Evolutionary conservation across 805 yeast species (phyloP), one percentile per base, ranked within the genome.

Genomic region (Candida ovalis): DNA sequence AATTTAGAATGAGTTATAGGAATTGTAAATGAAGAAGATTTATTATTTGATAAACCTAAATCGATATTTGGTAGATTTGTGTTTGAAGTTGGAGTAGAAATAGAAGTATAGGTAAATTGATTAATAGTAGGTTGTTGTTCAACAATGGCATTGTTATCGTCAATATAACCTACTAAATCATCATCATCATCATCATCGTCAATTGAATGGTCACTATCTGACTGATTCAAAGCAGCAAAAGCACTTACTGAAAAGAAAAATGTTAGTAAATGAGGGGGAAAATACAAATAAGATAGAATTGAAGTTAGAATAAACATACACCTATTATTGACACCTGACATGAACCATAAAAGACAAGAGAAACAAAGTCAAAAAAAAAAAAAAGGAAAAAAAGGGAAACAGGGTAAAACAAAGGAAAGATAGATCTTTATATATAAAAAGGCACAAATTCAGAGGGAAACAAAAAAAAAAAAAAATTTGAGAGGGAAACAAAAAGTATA

Each of bases 1-100:
- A 76, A 76, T 42, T 66, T 70, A 0, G 81, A 76, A 8, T 47
- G 15, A 15, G 15, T 12, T 30, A 30, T 30, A 15, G 35, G 35
- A 8, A 27, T 41, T 0, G 57, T 46, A 4, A 61, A 52, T 2
- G 51, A 50, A n/a, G 19, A 13, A 24, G 17, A 32, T 7, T 19
- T 35, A 24, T 40, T 17, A 37, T 21, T 9, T 40, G 33, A 5
- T 35, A 19, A 42, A 18, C 19, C 35, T 22, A n/a, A n/a, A n/a
- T n/a, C n/a, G n/a, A n/a, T n/a, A n/a, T 21, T 9, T 40, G 33
- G 13, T 35, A 19, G 45, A 18, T 25, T 39, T 22, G 51, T 10
- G 19, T 19, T 21, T 12, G 44, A 27, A 2, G 41, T 19, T 19
- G 40, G 21, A 12, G n/a, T 32, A 13, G 36, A 19, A 18, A 21